Conservation (phyloP, 306 rosid genomes). For the Senna siamea region DNA sequence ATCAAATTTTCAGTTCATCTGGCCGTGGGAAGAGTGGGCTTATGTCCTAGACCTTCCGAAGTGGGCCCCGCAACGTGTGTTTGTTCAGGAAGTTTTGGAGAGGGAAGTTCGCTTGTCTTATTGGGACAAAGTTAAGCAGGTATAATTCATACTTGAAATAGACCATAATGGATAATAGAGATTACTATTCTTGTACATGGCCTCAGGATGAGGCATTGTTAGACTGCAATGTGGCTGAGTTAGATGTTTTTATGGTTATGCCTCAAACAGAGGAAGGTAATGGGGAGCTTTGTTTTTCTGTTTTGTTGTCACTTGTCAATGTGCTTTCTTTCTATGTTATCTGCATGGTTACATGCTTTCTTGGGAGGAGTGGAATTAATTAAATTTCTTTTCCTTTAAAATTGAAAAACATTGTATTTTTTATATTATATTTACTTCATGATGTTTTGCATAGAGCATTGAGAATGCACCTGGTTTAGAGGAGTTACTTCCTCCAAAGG, state of each 20-base stretch:
- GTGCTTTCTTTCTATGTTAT: neutral
- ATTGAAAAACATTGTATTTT: conserved; percentile 24
- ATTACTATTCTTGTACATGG: conserved; percentile 4
- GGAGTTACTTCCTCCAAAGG: conserved; percentile 93
- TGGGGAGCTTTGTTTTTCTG: neutral
- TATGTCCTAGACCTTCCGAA: conserved; percentile 88
- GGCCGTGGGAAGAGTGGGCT: conserved; percentile 99
- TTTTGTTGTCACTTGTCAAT: conserved; percentile 12
- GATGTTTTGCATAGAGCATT: conserved; percentile 63
- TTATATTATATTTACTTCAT: conserved; percentile 25
- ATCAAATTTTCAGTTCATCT: conserved; percentile 96
- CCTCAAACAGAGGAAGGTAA: neutral
- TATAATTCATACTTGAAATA: conserved; percentile 41
- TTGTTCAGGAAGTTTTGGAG: conserved; percentile 97
- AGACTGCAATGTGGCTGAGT: conserved; percentile 10
- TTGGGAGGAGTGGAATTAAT: neutral
- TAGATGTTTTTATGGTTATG: conserved; percentile 9
- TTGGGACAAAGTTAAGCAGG: conserved; percentile 99
- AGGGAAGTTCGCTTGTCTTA: conserved; percentile 97
- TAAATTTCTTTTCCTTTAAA: conserved; percentile 25
- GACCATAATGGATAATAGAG: neutral
- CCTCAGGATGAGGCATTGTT: conserved; percentile 15
- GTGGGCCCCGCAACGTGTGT: conserved; percentile 99
- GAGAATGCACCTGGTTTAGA: conserved; percentile 98
- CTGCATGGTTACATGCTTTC: neutral